Conservation (phyloP, 2,329 filamentous ascomycete genomes). For the Elsinoe arachidis region DNA sequence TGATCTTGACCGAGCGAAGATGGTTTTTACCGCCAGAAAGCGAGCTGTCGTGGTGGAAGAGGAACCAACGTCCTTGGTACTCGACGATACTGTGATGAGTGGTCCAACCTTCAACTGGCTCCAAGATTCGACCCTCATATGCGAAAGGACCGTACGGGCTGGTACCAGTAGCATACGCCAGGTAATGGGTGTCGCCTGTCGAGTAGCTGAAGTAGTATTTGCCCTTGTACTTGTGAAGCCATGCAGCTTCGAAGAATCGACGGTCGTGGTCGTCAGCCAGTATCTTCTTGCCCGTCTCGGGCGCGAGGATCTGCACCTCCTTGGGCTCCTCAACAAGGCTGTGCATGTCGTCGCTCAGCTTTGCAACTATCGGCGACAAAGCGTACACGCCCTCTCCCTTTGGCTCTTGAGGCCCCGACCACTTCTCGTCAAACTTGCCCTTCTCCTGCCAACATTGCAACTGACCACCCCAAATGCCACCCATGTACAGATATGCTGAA, state of each 20-base stretch:
- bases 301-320: conserved; percentile 56
- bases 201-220: conserved; percentile 71
- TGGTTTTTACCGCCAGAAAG: conserved; percentile 62
- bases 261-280: conserved; percentile 60
- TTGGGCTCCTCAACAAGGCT: conserved; percentile 47
- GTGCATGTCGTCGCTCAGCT: conserved; percentile 57
- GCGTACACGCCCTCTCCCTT: conserved; percentile 47
- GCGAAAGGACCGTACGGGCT: conserved; percentile 64
- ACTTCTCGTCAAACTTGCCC: conserved; percentile 49
- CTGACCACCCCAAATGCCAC: conserved; percentile 73
- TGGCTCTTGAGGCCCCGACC: conserved; percentile 52
- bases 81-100: conserved; percentile 74
- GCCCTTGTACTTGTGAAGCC: conserved; percentile 64
- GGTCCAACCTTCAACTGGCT: conserved; percentile 72
- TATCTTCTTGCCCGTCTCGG: conserved; percentile 50
- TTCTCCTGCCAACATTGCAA: conserved; percentile 60
- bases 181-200: conserved; percentile 67
- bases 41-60: conserved; percentile 70
- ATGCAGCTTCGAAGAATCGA: conserved; percentile 73
- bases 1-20: conserved; percentile 63
- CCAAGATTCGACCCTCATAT: conserved; percentile 61
- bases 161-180: conserved; percentile 59
- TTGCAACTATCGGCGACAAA: conserved; percentile 58
- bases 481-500: conserved; percentile 63
- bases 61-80: conserved; percentile 61